phyloP scores from a whole-genome alignment of 1,284 basidiomycete species.

The Ganoderma sinense region DNA sequence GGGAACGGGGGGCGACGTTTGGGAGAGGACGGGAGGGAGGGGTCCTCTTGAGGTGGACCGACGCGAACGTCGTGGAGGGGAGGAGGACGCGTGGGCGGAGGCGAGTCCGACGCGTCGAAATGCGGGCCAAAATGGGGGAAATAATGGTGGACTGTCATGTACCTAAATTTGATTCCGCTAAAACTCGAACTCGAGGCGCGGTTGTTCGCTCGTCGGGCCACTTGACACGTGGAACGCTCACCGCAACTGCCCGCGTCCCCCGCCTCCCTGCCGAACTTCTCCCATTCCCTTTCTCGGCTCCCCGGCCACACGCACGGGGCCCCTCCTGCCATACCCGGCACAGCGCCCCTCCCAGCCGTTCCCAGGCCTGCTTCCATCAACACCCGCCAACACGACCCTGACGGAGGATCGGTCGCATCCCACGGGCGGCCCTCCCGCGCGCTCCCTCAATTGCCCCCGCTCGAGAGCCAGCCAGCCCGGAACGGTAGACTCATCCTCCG shows the following conservation, averaged over 20 bases:
- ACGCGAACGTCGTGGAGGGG: conserved; percentile 33
- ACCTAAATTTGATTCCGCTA: conserved; percentile 41
- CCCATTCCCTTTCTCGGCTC: conserved; percentile 3
- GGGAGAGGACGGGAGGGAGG: conserved; percentile 16
- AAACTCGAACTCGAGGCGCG: conserved; percentile 31
- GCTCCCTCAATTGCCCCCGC: conserved; percentile 5
- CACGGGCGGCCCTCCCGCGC: conserved; percentile 9
- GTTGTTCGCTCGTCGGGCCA: conserved; percentile 31
- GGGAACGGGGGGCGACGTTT: conserved; percentile 10
- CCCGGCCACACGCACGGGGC: neutral
- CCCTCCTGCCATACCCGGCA: conserved; percentile 11
- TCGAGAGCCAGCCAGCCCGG: neutral
- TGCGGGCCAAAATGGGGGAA: conserved; percentile 28
- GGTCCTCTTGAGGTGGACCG: conserved; percentile 25
- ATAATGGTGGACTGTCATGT: conserved; percentile 36
- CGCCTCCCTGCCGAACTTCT: conserved; percentile 16
- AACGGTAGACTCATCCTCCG: neutral
- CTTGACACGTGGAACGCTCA: conserved; percentile 41
- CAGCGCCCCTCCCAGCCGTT: conserved; percentile 10
- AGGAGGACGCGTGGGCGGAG: conserved; percentile 30
- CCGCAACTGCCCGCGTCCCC: conserved; percentile 30
- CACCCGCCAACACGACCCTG: conserved; percentile 29
- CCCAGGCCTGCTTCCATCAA: conserved; percentile 23
- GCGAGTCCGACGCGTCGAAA: conserved; percentile 33
- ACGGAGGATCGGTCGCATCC: conserved; percentile 20